A percentile compares a stretch with the other conserved stretches of the same genome.
Evolutionary conservation across 805 yeast species (phyloP).

Genomic region (Yarrowia divulgata): DNA sequence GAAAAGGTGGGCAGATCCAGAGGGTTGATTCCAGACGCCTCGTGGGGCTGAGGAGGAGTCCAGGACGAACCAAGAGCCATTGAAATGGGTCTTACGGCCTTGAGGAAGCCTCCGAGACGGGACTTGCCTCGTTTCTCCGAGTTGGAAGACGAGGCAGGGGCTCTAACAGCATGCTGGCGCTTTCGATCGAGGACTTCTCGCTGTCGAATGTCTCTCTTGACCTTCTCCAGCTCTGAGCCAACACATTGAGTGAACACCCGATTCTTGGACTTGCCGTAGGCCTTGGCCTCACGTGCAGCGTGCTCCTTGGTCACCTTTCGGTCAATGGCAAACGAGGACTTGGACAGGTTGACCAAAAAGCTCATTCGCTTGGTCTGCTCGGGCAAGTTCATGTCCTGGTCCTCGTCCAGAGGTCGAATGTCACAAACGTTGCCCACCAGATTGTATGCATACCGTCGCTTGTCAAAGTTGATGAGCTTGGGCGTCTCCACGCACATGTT

Average conservation of each 20-base stretch:
- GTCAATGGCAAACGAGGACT: slow-evolving; percentile 46
- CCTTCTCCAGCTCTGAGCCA: slow-evolving; percentile 59
- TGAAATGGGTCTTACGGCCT: slow-evolving; percentile 54
- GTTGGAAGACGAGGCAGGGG: slow-evolving; percentile 14
- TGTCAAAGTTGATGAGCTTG: slow-evolving; percentile 81
- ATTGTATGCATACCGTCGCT: slow-evolving; percentile 72
- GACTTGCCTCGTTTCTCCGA: slow-evolving; percentile 44
- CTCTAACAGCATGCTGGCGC: slow-evolving; percentile 36
- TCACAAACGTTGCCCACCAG: slow-evolving; percentile 63
- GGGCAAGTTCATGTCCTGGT: slow-evolving; percentile 40
- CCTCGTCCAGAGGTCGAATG: slow-evolving; percentile 49
- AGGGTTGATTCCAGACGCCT: slow-evolving; percentile 26
- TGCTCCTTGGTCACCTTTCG: slow-evolving; percentile 51
- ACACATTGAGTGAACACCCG: slow-evolving; percentile 58
- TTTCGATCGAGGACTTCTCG: slow-evolving; percentile 50
- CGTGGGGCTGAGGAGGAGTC: slow-evolving; percentile 34
- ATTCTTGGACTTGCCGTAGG: slow-evolving; percentile 50
- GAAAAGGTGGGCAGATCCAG: slow-evolving; percentile 24
- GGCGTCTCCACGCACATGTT: slow-evolving; percentile 73
- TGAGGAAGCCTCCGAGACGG: slow-evolving; percentile 52
- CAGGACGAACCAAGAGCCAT: slow-evolving; percentile 47
- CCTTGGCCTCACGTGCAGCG: slow-evolving; percentile 56
- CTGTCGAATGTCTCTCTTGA: slow-evolving; percentile 60
- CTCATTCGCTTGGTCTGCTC: slow-evolving; percentile 45
- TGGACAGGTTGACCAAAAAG: slow-evolving; percentile 49